Base-by-base conservation (phyloP, 108 stramenopile genomes). In the Nitzschia sp. region DNA sequence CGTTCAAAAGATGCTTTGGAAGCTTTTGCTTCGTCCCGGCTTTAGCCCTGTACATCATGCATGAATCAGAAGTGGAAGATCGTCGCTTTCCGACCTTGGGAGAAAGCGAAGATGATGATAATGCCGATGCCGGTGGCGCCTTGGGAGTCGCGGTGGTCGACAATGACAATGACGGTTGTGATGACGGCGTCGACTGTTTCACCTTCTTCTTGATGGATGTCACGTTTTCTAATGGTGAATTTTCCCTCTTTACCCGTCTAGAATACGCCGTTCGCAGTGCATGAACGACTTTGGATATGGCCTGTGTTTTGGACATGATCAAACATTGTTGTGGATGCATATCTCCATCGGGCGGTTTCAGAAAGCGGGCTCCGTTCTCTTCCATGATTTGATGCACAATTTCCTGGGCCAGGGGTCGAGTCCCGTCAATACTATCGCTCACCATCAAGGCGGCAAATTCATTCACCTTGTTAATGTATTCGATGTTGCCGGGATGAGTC, bases 271-370 rank as follows among this genome's bases (percentile, higher is more conserved):
- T 70, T 33, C 46, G 32, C 58, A 70, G 25, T 15, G 58, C 46
- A n/a, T 55, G 68, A 21, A 70, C 33, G 45, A 70, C 68, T 31
- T 70, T 70, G 49, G 13, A 6, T 9, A 70, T 5, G 27, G 33
- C 24, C 8, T 31, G 45, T 35, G 46, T 59, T 2, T 19, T 25
- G 21, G 47, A n/a, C 57, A 70, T 33, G 27, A 70, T 30, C 1
- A 55, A 47, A 29, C 68, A 70, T 0, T 8, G 31, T 1, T 30
- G 47, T 9, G 68, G 58, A 8, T 58, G 13, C 1, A 59, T 30
- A 11, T 59, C 68, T 9, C 46, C 58, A 23, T 70, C 68, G 24
- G n/a, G 33, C 5, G 56, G 56, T 27, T 59, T 70, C 21, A 70
- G 57, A 47, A 70, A 70, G 8, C 68, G 56, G 13, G 46, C 68